Percentiles rank a stretch among this genome's conserved stretches.
Evolutionary conservation across 1,284 basidiomycete species (phyloP).

Genomic region (Puccinia polysora): DNA sequence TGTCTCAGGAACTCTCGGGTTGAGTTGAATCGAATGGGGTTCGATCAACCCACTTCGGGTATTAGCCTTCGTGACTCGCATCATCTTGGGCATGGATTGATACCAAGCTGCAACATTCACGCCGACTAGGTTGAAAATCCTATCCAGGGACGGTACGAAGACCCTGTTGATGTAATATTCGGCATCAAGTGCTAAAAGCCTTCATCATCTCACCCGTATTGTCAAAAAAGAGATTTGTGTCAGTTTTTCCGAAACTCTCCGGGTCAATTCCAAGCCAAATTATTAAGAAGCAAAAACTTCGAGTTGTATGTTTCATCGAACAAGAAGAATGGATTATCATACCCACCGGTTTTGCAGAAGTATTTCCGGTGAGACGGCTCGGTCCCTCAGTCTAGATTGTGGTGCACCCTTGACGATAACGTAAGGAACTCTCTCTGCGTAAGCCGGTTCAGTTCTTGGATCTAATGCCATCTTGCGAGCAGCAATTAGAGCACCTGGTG

Average conservation of each 20-base stretch:
- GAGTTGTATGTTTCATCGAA: neutral
- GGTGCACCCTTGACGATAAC: slow-evolving; percentile 70
- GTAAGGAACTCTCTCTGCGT: slow-evolving; percentile 89
- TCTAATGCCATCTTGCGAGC: slow-evolving; percentile 70
- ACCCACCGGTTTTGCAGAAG: slow-evolving; percentile 67
- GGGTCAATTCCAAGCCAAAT: too few relatives aligned
- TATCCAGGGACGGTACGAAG: slow-evolving; percentile 79
- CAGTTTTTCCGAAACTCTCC: too few relatives aligned
- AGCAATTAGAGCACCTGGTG: slow-evolving; percentile 83
- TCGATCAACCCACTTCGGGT: slow-evolving; percentile 14
- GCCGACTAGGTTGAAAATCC: slow-evolving; percentile 87
- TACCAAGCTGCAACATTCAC: slow-evolving; percentile 85
- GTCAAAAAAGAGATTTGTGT: too few relatives aligned
- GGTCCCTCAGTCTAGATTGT: slow-evolving; percentile 69
- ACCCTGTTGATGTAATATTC: slow-evolving; percentile 85
- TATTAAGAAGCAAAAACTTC: slow-evolving; percentile 45
- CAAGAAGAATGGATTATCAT: slow-evolving; percentile 44
- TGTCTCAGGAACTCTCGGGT: neutral
- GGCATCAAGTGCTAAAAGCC: slow-evolving; percentile 67
- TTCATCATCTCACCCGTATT: slow-evolving; percentile 49
- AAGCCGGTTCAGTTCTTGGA: slow-evolving; percentile 76
- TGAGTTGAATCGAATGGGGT: slow-evolving; percentile 19
- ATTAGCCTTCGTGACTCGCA: slow-evolving; percentile 37
- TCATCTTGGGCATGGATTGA: slow-evolving; percentile 71
- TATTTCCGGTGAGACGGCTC: slow-evolving; percentile 73